Conservation (phyloP, 129 eudicot species). For the Oenanthe sinensis region DNA sequence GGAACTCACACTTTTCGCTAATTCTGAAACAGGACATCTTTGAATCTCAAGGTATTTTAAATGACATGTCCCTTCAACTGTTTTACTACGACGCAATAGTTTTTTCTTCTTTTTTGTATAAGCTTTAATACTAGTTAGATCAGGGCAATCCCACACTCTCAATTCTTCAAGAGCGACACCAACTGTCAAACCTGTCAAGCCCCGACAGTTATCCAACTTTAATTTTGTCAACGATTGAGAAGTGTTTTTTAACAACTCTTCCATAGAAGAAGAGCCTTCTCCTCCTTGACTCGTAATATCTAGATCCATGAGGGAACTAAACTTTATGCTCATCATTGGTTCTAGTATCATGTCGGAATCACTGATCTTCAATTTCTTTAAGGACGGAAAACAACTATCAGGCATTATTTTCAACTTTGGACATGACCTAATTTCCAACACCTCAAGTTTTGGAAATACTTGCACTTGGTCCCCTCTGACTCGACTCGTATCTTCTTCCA, state of each 20-base stretch:
- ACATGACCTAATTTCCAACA: not conserved
- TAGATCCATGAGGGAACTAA: too few species aligned
- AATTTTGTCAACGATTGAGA: not conserved
- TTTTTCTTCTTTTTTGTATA: too few species aligned
- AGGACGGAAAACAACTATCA: not conserved
- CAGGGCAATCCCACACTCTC: not conserved
- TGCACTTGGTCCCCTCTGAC: not conserved
- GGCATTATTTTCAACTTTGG: not conserved
- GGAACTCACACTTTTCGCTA: not conserved
- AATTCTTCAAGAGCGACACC: not conserved
- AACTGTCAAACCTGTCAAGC: not conserved
- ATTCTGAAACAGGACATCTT: not conserved
- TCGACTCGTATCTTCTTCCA: not conserved
- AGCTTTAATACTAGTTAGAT: not conserved
- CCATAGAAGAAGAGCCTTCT: not conserved
- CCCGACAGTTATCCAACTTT: not conserved
- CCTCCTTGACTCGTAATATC: too few species aligned
- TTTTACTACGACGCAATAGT: too few species aligned
- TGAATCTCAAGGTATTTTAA: not conserved
- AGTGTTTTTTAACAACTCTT: not conserved
- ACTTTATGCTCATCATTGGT: not conserved
- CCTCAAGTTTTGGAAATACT: constrained; percentile 11
- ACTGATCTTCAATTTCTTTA: not conserved
- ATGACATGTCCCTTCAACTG: not conserved
- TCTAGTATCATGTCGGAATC: not conserved